Base-by-base conservation (phyloP, 1,284 basidiomycete species). In the Sutorius eximius region DNA sequence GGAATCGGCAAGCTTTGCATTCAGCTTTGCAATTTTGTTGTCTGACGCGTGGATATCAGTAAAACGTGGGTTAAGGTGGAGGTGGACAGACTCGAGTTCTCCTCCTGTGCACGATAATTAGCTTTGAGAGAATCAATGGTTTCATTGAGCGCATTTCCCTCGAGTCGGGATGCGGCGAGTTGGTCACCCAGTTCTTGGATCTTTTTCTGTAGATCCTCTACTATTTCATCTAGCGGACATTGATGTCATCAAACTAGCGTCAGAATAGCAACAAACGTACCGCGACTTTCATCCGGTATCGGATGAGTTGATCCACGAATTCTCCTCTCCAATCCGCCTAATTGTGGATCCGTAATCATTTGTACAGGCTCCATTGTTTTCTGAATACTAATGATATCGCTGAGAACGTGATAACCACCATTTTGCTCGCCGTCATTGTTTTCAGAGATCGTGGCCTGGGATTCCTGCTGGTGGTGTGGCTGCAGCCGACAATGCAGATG, bases 11-110 rank as follows among this genome's bases (percentile, higher is more conserved):
- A 38, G 36, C 18, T 57, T 15, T 1, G 9, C 11, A 15, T 11
- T 29, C 22, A 50, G 40, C 13, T 55, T 13, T 8, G 30, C 24
- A 7, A 48, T 38, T 24, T 48, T 18, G 15, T 3, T 9, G 11
- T 38, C 61, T 52, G 20, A 34, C 6, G 42, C 5, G 24, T 22
- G 5, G n/a, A 29, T 15, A n/a, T 49, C 15, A 60, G n/a, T n/a
- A 20, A 22, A 5, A 9, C n/a, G 10, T 16, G 13, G 33, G 18
- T 16, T 4, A 12, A 38, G 2, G 27, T 27, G 8, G 9, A 10
- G 10, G n/a, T 45, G 16, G 18, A 55, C 52, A 6, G 29, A 54
- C 53, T 56, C 10, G 37, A 38, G 22, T 5, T 8, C 16, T 38
- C 22, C 3, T 48, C 32, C 10, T n/a, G 24, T 16, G 24, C n/a